These are phyloP conservation scores for Durotheca rogersii DNA, from an alignment of 495 filamentous ascomycete genomes.

Conservation along the genomic window DNA sequence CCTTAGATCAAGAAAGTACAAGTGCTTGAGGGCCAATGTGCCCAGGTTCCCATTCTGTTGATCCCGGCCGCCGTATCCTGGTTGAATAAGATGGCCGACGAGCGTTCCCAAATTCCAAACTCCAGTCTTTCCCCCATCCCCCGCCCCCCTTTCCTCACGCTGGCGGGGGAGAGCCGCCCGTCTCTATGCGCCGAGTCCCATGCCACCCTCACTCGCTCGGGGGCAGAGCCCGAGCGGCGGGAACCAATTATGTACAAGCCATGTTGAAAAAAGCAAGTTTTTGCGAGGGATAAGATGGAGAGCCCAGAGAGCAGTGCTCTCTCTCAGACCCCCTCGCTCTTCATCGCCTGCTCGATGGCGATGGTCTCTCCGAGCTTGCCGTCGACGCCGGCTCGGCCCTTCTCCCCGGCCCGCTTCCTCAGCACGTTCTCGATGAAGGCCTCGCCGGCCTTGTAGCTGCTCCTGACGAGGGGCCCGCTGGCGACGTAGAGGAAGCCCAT, in stretches of 20 bases:
- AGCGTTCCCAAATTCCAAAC: not conserved
- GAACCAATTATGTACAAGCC: slow-evolving; percentile 1
- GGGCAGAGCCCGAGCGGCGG: not conserved
- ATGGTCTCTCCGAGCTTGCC: slow-evolving; percentile 27
- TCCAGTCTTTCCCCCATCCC: not conserved
- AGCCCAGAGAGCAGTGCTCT: too few relatives aligned
- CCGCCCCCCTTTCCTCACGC: too few relatives aligned
- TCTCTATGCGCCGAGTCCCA: slow-evolving; percentile 19
- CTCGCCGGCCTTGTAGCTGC: slow-evolving; percentile 96
- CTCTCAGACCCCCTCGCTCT: slow-evolving; percentile 8
- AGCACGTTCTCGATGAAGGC: slow-evolving; percentile 98
- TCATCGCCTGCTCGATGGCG: slow-evolving; percentile 25
- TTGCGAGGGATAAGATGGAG: not conserved
- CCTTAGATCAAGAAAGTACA: too few relatives aligned
- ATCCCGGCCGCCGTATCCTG: slow-evolving; percentile 4
- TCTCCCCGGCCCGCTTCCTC: slow-evolving; percentile 70
- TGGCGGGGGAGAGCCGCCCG: not conserved
- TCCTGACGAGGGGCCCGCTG: slow-evolving; percentile 86
- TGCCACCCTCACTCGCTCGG: slow-evolving; percentile 1
- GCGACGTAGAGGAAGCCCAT: slow-evolving; percentile 97
- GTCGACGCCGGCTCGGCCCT: slow-evolving; percentile 10
- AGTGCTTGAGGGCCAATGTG: too few relatives aligned
- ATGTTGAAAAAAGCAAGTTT: too few relatives aligned
- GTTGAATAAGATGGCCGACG: slow-evolving; percentile 16
- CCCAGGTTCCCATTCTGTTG: not conserved